Base-by-base conservation (phyloP, 2,329 filamentous ascomycete species). In the Saccharata proteae region DNA sequence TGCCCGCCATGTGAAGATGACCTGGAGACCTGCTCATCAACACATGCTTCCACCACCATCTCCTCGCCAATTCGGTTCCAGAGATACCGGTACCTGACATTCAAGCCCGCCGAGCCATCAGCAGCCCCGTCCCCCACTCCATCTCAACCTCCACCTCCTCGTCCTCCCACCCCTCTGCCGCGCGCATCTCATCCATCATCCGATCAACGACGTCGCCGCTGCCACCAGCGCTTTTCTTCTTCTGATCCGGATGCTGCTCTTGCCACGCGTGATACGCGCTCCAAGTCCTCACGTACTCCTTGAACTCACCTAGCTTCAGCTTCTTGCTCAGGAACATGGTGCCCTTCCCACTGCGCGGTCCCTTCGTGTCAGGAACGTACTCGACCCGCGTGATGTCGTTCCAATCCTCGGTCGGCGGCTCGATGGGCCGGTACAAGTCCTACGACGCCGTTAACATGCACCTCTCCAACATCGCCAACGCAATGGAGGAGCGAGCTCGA, bases 281-380 rank as follows among this genome's bases (percentile, higher is more conserved):
- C 47, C 70, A 77, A 0, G 75, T 78, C 40, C 69, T 55, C 34
- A 67, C 49, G 50, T 77, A 79, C n/a, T 62, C 63, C 54, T 75
- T 72, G 32, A 74, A 61, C 43, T 71, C 61, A 1, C 67, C 69
- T 14, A 79, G 51, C 35, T 56, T 71, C 49, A 74, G 55, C 31
- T 42, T 62, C 53, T 60, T 68, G 29, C 59, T 52, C 58, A 76
- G 59, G 58, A 75, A 69, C 27, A 56, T 38, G 25, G 57, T 58
- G 36, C 40, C 60, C 42, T 35, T 58, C 43, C 36, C 54, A 16
- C 26, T 30, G 12, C 16, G 17, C 45, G 29, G 52, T 6, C 61
- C 63, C 16, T 49, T 38, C 15, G 50, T 50, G 4, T 61, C 61
- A 3, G 74, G 69, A 43, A 77, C 68, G 55, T 74, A 77, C 38